Percentiles rank a stretch among this genome's conserved stretches.
Conservation (phyloP, 2,329 filamentous ascomycete genomes). For the Fusarium sp. region DNA sequence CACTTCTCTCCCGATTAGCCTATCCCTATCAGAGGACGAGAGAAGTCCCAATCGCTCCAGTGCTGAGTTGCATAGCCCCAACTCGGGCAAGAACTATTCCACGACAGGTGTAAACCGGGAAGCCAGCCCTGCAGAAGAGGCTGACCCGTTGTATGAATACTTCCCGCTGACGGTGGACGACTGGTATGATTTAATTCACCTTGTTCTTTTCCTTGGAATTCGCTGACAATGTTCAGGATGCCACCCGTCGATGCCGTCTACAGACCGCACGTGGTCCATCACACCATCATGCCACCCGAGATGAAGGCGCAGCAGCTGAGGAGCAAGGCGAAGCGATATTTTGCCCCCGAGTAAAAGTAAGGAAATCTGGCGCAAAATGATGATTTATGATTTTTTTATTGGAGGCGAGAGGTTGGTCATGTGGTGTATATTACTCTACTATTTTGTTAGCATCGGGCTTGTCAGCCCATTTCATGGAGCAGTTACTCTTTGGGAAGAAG, state of each 20-base stretch:
- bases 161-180: constrained; percentile 93
- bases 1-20: constrained; percentile 57
- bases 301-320: constrained; percentile 75
- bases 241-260: constrained; percentile 91
- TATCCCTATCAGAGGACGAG: constrained; percentile 72
- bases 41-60: constrained; percentile 65
- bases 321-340: constrained; percentile 78
- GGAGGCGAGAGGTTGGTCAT: constrained; percentile 13
- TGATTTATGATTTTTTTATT: constrained; percentile 37
- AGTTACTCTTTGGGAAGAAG: constrained; percentile 17
- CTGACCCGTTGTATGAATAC: constrained; percentile 92
- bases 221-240: constrained; percentile 65
- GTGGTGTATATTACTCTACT: constrained; percentile 30
- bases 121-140: constrained; percentile 78
- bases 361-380: constrained; percentile 11
- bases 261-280: constrained; percentile 92
- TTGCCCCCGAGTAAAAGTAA: constrained; percentile 68
- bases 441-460: not conserved
- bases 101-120: constrained; percentile 53
- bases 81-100: constrained; percentile 54
- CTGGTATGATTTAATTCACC: constrained; percentile 64
- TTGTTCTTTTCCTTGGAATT: not conserved
- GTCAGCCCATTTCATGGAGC: not conserved
- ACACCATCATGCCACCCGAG: constrained; percentile 78
- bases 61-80: constrained; percentile 64